Base-by-base conservation (phyloP, 2,329 filamentous ascomycete species). In the Cadophora sp. region DNA sequence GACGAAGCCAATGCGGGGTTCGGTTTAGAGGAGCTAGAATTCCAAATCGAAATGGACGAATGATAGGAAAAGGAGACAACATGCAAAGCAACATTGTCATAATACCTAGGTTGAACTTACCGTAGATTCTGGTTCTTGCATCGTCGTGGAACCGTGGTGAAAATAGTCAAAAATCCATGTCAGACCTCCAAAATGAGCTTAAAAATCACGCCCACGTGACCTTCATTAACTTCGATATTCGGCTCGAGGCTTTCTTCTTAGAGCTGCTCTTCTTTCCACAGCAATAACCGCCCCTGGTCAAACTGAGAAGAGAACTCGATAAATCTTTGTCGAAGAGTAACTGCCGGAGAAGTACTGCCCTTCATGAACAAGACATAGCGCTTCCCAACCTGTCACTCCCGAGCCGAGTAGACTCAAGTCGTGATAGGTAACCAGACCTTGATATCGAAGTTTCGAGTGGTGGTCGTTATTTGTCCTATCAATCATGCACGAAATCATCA, bases 401-500 rank as follows among this genome's bases (percentile, higher is more conserved):
- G 20, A 50, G 7, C 47, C 47, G 14, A 50, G 47, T 51, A 11
- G 22, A 51, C 48, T 51, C 16, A 39, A 39, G 36, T 39, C 8
- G 11, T 4, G 36, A 39, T 39, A 39, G 36, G 16, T 4, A 27
- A 2, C 16, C 14, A 5, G 50, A 53, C 14, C 18, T 33, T n/a
- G 27, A 53, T 7, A 39, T 39, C 18, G n/a, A 56, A 56, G 14
- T 39, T 11, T 22, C 5, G 30, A n/a, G 20, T 58, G 13, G 13
- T 43, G n/a, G 9, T 58, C 20, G 22, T 1, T 39, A 9, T n/a
- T 4, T 11, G 27, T 24, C 4, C 5, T 48, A 20, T 8, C 27
- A 43, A n/a, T 13, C 30, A 98, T 99, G 96, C 93, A 94, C 80
- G 96, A 99, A 80, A 93, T 98, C 69, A 84, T 99, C 69, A 97